Conservation (phyloP, 192 early-diverging fungal species). For the Paraglomus occultum region DNA sequence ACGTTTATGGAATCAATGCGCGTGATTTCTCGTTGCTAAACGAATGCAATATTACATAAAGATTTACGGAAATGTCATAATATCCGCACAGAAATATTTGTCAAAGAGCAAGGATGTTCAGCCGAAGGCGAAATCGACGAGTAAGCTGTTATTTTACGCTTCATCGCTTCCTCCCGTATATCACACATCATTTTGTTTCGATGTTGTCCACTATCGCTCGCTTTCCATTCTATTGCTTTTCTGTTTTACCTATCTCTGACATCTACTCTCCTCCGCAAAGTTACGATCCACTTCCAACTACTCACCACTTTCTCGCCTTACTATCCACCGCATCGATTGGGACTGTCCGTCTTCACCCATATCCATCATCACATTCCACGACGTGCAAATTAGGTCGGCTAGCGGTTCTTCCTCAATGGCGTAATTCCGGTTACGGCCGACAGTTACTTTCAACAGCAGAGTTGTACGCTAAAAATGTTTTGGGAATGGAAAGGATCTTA, state of each 20-base stretch:
- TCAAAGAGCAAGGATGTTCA: constrained; percentile 6
- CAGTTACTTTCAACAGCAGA: background rate
- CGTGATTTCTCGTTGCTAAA: too few relatives aligned
- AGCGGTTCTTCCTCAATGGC: background rate
- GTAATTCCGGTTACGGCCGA: background rate
- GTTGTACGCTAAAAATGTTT: background rate
- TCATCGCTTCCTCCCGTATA: too few relatives aligned
- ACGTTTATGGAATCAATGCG: too few relatives aligned
- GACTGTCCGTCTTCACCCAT: constrained; percentile 9
- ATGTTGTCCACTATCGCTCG: too few relatives aligned
- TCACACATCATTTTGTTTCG: too few relatives aligned
- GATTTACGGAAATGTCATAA: constrained; percentile 4
- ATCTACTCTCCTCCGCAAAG: background rate
- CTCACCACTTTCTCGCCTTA: background rate
- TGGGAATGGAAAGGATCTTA: background rate
- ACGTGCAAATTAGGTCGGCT: constrained; percentile 9
- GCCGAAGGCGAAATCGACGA: constrained; percentile 10
- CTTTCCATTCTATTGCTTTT: too few relatives aligned
- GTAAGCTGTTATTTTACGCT: constrained; percentile 12
- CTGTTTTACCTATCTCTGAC: too few relatives aligned
- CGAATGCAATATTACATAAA: background rate
- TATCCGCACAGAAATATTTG: constrained; percentile 20
- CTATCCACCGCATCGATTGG: constrained; percentile 10
- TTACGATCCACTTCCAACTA: background rate
- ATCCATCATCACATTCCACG: background rate